Evolutionary conservation across 495 filamentous ascomycete species (phyloP), one percentile per base, ranked within the genome.

Genomic region (Friedmanniomyces endolithicus): DNA sequence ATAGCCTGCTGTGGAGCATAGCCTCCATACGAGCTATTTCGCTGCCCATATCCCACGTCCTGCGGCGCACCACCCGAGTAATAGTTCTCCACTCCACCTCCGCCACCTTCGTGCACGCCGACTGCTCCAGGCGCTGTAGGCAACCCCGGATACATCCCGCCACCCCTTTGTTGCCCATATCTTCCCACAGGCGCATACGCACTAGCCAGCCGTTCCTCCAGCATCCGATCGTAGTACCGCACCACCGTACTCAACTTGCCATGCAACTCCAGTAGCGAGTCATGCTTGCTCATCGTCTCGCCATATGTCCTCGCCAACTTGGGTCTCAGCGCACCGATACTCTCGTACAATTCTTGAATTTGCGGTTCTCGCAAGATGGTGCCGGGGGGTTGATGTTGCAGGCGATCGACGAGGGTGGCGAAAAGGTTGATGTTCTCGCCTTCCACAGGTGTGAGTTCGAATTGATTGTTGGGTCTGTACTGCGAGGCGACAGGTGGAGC

Each of bases 221-320:
- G 73, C 94, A 98, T 97, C 19, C 87, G 82, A 66, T 98, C 94
- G 64, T 98, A 98, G 63, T 97, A 98, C n/a, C 92, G 82, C 20
- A 98, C 94, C 44, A 97, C 94, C 0, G 92, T 95, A 1, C 90
- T 89, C 9, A 98, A 74, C 70, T 98, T 98, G 31, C 88, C 82
- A 69, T 98, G 94, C 3, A 98, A 72, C 63, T 98, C 92, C 41
- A 96, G 80, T 11, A 98, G 76, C 1, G 92, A 90, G 65, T 98
- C 78, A 68, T 97, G 92, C 70, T 97, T 98, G 77, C 90, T 97
- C 92, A 97, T 97, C 0, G 92, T 97, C 71, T 98, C 92, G 35
- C 92, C 92, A 70, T 96, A 97, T 8, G 90, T 96, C 52, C 92
- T 80, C 16, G 94, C 94, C 50, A 98, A 73, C 69, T 98, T 98